Base-by-base conservation (phyloP, 306 rosid genomes). In the Medicago ruthenica region DNA sequence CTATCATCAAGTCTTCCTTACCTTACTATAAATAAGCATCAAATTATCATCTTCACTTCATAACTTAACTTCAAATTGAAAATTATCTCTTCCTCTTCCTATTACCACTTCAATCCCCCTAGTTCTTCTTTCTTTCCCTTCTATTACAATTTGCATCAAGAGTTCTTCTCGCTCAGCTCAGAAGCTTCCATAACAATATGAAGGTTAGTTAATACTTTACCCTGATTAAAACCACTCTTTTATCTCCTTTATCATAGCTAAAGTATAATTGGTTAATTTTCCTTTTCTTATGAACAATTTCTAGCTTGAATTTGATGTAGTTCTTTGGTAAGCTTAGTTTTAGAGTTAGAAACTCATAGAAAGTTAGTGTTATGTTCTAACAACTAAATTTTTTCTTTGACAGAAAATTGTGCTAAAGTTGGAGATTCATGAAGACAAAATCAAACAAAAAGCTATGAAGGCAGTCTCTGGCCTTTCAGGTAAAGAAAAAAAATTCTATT, bases 371-470 rank as follows among this genome's bases (percentile, higher is more conserved):
- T 24, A 13, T 3, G n/a, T 15, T 8, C 64, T 58, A 50, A 80
- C 58, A 54, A 40, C 3, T 51, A 5, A 8, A 62, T 59, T 63
- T 69, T 34, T 45, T 69, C 15, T 77, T 16, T 64, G 2, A 72
- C 96, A 88, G 93, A 85, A 87, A 83, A 75, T 85, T 17, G 82
- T 92, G 69, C n/a, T 90, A 82, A 87, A 77, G 50, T 41, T 92
- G 84, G 78, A 71, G 13, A 1, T 88, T 20, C 4, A 77, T 21
- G 87, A 92, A 6, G 85, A 88, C 53, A 87, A 2, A 71, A n/a
- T 42, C 18, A 90, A 77, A 84, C 31, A 73, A 54, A 92, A 87
- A 62, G 88, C 90, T 20, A 84, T 87, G 93, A 87, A 41, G 67
- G 71, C 78, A 47, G 92, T 86, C 48, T 90, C 96, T 48, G 88